These are phyloP conservation scores for Aspergillus terreus DNA, from an alignment of 2,329 filamentous ascomycete genomes.

Conservation along the genomic window DNA sequence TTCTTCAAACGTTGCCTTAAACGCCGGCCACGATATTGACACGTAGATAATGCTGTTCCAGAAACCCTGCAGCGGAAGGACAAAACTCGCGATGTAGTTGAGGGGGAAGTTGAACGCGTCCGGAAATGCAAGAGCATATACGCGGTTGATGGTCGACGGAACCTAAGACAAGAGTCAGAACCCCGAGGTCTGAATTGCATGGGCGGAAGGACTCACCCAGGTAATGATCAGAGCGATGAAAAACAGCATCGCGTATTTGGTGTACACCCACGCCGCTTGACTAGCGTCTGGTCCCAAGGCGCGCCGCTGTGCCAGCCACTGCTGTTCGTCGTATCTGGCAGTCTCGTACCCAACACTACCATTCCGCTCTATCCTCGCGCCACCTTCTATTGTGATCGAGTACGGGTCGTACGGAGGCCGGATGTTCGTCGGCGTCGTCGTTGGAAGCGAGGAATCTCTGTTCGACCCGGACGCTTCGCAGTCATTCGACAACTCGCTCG, in stretches of 20 bases:
- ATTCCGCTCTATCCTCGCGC: conserved; percentile 4
- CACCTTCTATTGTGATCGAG: conserved; percentile 30
- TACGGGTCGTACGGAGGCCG: conserved; percentile 23
- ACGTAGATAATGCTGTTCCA: conserved; percentile 81
- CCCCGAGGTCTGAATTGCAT: neutral
- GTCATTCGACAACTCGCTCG: conserved; percentile 45
- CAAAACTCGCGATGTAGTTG: conserved; percentile 67
- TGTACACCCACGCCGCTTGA: conserved; percentile 37
- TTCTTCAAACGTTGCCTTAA: conserved; percentile 36
- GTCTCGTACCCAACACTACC: conserved; percentile 6
- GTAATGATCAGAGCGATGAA: conserved; percentile 41
- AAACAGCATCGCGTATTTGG: conserved; percentile 39
- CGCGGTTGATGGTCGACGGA: conserved; percentile 71
- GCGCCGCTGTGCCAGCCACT: conserved; percentile 14
- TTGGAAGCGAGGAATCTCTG: conserved; percentile 5
- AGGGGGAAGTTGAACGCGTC: conserved; percentile 54
- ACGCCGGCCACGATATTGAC: conserved; percentile 64
- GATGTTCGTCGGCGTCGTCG: conserved; percentile 1
- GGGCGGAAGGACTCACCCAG: conserved; percentile 26
- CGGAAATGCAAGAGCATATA: conserved; percentile 64
- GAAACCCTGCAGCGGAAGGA: conserved; percentile 76
- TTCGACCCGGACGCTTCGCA: neutral
- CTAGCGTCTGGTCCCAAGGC: conserved; percentile 25
- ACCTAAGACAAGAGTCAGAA: conserved; percentile 34
- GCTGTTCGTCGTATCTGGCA: conserved; percentile 2